Evolutionary conservation across 176 grass and related monocot genomes (phyloP).

Genomic region (Musa acuminata): DNA sequence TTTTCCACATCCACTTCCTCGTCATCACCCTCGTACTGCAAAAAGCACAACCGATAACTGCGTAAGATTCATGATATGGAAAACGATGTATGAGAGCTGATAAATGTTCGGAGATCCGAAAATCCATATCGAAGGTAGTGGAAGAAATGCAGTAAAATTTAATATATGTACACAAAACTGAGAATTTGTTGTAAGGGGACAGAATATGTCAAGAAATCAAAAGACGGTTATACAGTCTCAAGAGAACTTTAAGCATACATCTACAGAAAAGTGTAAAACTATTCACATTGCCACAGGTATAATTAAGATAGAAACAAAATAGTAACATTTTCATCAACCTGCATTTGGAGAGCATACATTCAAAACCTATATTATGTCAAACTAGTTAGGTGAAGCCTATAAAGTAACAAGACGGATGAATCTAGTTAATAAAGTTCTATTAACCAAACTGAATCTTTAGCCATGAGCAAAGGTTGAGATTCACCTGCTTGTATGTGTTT

Average conservation of each 20-base stretch:
- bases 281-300: not conserved
- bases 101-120: not conserved
- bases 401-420: not conserved
- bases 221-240: no score
- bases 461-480: slow-evolving; percentile 11
- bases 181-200: no score
- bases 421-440: no score
- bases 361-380: no score
- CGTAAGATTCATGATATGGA: no score
- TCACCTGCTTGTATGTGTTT: slow-evolving; percentile 49
- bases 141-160: not conserved
- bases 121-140: not conserved
- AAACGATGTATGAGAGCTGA: not conserved
- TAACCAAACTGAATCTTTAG: not conserved
- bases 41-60: not conserved
- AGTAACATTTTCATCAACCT: no score
- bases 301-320: no score
- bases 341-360: no score
- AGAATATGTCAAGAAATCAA: no score
- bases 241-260: no score
- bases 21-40: slow-evolving; percentile 47
- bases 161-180: not conserved
- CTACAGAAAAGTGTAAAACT: not conserved
- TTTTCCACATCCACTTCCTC: slow-evolving; percentile 41
- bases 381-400: not conserved